These are phyloP conservation scores for Moesziomyces parantarcticus DNA, from an alignment of 1,284 basidiomycete species.

Conservation along the genomic window DNA sequence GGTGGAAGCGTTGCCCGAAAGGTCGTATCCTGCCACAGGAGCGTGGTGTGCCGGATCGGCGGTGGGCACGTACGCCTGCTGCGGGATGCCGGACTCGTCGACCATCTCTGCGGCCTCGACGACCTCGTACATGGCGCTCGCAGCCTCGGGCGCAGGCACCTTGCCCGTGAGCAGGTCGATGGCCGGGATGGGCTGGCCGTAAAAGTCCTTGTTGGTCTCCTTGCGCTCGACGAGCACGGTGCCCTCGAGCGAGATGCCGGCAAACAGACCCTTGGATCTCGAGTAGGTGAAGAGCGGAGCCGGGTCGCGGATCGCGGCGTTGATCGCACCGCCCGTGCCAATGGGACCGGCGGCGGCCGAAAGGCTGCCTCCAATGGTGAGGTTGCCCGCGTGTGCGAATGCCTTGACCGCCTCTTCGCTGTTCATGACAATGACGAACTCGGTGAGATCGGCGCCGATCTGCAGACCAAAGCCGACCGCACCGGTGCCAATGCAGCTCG, in stretches of 20 bases:
- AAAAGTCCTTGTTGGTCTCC: constrained; percentile 82
- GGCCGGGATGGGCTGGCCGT: constrained; percentile 89
- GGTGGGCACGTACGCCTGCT: constrained; percentile 80
- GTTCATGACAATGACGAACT: constrained; percentile 87
- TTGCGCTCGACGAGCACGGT: constrained; percentile 94
- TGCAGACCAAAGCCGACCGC: constrained; percentile 90
- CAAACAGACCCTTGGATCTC: constrained; percentile 93
- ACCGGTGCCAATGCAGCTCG: constrained; percentile 96
- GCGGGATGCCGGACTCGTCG: constrained; percentile 77
- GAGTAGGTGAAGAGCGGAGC: constrained; percentile 98
- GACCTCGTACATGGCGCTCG: constrained; percentile 90
- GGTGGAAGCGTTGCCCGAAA: constrained; percentile 10
- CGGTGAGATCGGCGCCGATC: constrained; percentile 75
- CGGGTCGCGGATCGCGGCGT: constrained; percentile 87
- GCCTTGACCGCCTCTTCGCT: constrained; percentile 93
- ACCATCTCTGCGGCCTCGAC: constrained; percentile 78
- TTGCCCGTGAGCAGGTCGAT: constrained; percentile 88
- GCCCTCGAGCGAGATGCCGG: constrained; percentile 92
- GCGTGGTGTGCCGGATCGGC: constrained; percentile 9
- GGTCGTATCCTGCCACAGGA: constrained; percentile 23
- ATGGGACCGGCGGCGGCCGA: constrained; percentile 74
- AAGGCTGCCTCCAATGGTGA: constrained; percentile 82
- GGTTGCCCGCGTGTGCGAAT: constrained; percentile 93
- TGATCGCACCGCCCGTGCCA: constrained; percentile 91
- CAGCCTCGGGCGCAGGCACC: constrained; percentile 95